A percentile compares a stretch with the other conserved stretches of the same genome.
Evolutionary conservation across 2,329 filamentous ascomycete genomes (phyloP).

Genomic region (Alternaria infectoria): DNA sequence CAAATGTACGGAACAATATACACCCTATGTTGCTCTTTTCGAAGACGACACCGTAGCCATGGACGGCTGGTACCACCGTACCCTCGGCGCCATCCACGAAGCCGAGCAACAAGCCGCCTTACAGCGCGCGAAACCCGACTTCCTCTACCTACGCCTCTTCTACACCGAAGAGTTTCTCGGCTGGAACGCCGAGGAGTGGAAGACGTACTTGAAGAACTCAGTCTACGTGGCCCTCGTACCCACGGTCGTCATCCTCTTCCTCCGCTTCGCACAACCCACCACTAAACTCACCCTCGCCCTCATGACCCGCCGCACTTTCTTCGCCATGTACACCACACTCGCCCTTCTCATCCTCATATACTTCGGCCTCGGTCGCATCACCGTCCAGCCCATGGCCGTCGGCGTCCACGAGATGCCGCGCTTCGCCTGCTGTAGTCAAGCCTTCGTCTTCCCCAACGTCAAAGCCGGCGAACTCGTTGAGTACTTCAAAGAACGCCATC

Average conservation of each 20-base stretch:
- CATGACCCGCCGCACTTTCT: conserved; percentile 26
- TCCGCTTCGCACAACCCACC: conserved; percentile 30
- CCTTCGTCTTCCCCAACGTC: conserved; percentile 51
- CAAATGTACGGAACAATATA: conserved; percentile 46
- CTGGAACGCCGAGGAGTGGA: conserved; percentile 55
- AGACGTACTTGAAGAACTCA: conserved; percentile 46
- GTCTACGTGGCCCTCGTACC: conserved; percentile 26
- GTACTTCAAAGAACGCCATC: conserved; percentile 40
- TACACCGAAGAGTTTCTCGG: conserved; percentile 55
- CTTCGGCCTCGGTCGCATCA: conserved; percentile 51
- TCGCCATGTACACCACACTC: conserved; percentile 24
- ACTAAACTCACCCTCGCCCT: conserved; percentile 26
- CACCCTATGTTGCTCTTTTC: conserved; percentile 53
- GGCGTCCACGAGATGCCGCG: conserved; percentile 51
- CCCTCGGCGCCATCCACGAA: conserved; percentile 43
- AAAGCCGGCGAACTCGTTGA: conserved; percentile 34
- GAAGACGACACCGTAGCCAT: conserved; percentile 57
- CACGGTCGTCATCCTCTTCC: conserved; percentile 28
- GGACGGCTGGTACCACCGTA: conserved; percentile 56
- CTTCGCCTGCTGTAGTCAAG: conserved; percentile 55
- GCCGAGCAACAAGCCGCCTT: conserved; percentile 40
- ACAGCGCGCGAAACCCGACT: conserved; percentile 31
- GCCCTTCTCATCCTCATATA: conserved; percentile 38
- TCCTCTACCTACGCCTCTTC: conserved; percentile 56
- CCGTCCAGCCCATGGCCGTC: conserved; percentile 43